Base-by-base conservation (phyloP, 805 yeast genomes). In the Debaryomyces prosopidis region DNA sequence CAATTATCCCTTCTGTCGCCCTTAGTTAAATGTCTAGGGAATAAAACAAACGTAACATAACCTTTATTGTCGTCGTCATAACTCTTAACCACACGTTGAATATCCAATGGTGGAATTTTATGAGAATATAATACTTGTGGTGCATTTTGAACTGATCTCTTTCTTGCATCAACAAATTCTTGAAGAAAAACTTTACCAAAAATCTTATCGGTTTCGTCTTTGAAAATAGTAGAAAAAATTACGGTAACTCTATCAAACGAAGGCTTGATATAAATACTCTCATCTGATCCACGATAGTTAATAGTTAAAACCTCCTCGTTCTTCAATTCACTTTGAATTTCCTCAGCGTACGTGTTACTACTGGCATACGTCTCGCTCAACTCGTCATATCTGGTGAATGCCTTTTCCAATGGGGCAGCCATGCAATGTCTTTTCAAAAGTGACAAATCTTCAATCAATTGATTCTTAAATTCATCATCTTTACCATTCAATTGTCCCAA, bases 201-300 rank as follows among this genome's bases (percentile, higher is more conserved):
- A 43, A 87, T 79, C 63, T 88, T 89, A 68, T 94, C 99, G 3
- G 98, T 94, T 66, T 94, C 98, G 68, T 94, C 99, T 62, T 88
- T 86, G 77, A 94, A 94, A 18, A 89, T 76, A 3, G 98, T 94
- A 40, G 96, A 89, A 69, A 94, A 94, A 39, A 94, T 87, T 33
- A 92, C 97, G 1, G 99, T 94, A 43, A 94, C 96, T 66, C 99
- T 84, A 68, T 94, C 99, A 62, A 85, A 89, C 28, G 95, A 83
- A 4, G 99, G 96, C 65, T 85, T 85, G 60, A 94, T 83, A 65
- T 81, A 94, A 59, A 94, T 89, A 45, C 90, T 80, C 66, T 94
- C 99, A 56, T 87, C 89, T 31, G 58, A 54, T 45, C 94, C 97
- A 62, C 99, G 85, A 71, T 94, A 92, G 65, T 86, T 82, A 46